These are phyloP conservation scores for Setaria italica DNA, from an alignment of 202 grass and related monocot genomes.

Conservation along the genomic window DNA sequence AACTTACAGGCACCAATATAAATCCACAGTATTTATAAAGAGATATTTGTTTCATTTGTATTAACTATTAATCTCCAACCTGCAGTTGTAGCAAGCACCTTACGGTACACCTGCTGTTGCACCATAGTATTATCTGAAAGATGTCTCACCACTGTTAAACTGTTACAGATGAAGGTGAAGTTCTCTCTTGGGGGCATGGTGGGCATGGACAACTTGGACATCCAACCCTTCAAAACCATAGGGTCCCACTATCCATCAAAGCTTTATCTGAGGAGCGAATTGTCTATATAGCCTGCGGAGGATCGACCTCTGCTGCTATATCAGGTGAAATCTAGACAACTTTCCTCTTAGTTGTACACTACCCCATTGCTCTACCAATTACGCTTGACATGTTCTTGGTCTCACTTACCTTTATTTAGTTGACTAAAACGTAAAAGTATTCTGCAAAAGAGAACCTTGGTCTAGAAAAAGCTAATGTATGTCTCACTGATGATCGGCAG, in stretches of 20 bases:
- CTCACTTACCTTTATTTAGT: not conserved
- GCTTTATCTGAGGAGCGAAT: constrained; percentile 72
- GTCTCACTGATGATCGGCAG: not conserved
- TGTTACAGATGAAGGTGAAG: constrained; percentile 77
- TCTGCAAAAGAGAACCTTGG: constrained; percentile 7
- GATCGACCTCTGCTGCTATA: constrained; percentile 96
- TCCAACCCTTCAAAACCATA: constrained; percentile 77
- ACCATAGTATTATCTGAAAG: constrained; percentile 27
- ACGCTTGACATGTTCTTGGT: constrained; percentile 19
- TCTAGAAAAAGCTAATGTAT: constrained; percentile 5
- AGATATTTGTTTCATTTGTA: constrained; percentile 6
- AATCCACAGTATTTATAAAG: not conserved
- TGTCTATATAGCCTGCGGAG: constrained; percentile 84
- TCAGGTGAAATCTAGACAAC: constrained; percentile 58
- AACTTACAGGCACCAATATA: constrained; percentile 21
- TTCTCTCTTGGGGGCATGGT: constrained; percentile 92
- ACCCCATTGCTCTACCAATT: not conserved
- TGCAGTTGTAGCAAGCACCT: not conserved
- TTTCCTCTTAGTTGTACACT: constrained; percentile 12
- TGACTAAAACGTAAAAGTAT: not conserved
- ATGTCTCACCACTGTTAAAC: not conserved
- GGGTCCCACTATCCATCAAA: constrained; percentile 72
- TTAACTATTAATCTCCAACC: constrained; percentile 37
- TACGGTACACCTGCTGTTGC: constrained; percentile 7
- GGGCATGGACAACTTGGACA: constrained; percentile 93